These are phyloP conservation scores for Pterocarpus macrocarpus DNA, from an alignment of 306 rosid species.

Conservation along the genomic window DNA sequence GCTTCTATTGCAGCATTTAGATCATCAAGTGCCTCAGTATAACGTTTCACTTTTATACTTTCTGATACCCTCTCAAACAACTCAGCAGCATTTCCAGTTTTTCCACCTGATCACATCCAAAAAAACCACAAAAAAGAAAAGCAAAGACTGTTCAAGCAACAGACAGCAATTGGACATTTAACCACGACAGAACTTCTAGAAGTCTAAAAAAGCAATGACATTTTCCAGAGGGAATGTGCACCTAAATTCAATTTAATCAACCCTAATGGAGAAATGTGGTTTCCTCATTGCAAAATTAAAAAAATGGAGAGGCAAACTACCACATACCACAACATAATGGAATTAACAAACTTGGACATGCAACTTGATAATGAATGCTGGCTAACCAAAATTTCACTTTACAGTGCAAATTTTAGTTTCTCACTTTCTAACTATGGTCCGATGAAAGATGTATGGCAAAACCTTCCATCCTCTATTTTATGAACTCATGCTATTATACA, in stretches of 20 bases:
- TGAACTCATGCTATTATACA: neutral
- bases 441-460: neutral
- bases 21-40: conserved; percentile 92
- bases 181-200: conserved; percentile 33
- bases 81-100: conserved; percentile 79
- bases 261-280: neutral
- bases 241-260: conserved; percentile 24
- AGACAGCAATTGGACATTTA: conserved; percentile 29
- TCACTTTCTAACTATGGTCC: conserved; percentile 8
- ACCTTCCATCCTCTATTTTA: conserved; percentile 24
- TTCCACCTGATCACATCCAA: conserved; percentile 61
- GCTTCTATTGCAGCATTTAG: conserved; percentile 95
- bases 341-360: conserved; percentile 1
- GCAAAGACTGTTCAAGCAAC: conserved; percentile 38
- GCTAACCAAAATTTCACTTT: conserved; percentile 20
- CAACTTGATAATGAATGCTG: neutral
- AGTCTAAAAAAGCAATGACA: neutral
- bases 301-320: conserved; percentile 11
- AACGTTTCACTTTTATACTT: conserved; percentile 81
- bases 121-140: neutral
- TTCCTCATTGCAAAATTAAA: conserved; percentile 1
- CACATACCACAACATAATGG: conserved; percentile 18
- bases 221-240: conserved; percentile 1
- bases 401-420: conserved; percentile 18
- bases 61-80: conserved; percentile 82